These are phyloP conservation scores for Trichoderma pleuroti DNA, from an alignment of 2,329 filamentous ascomycete species.

Conservation along the genomic window DNA sequence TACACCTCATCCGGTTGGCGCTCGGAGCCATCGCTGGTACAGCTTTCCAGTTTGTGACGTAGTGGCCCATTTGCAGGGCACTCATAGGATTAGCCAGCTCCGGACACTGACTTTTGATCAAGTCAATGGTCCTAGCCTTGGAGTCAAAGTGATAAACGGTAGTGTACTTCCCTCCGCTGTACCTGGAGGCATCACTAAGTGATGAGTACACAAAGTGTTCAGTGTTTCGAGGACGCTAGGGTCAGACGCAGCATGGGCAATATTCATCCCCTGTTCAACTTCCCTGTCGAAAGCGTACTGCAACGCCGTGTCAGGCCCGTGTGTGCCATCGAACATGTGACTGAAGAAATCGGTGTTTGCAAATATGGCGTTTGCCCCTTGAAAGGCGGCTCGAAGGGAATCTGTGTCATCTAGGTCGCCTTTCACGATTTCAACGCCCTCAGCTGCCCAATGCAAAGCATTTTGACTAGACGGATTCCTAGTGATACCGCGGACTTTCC, in stretches of 20 bases:
- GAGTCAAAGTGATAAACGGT: neutral
- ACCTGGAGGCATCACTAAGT: neutral
- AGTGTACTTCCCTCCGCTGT: neutral
- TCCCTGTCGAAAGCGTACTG: neutral
- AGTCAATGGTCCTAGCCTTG: neutral
- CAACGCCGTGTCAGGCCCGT: neutral
- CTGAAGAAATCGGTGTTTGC: neutral
- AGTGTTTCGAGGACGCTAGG: neutral
- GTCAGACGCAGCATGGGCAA: neutral
- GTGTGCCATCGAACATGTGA: neutral
- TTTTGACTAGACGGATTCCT: neutral
- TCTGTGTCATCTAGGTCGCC: neutral
- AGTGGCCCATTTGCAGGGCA: neutral
- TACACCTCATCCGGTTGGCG: neutral
- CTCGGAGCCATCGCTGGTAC: neutral
- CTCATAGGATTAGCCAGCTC: neutral
- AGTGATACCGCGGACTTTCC: neutral
- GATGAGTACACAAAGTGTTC: neutral
- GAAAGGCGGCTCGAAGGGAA: neutral
- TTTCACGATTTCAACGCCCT: neutral
- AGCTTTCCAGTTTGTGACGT: neutral
- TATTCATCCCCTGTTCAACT: neutral
- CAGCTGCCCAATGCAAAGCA: neutral
- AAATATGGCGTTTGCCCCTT: neutral
- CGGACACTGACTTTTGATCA: neutral